Percentiles rank a stretch among this genome's conserved stretches.
Conservation (phyloP, 2,329 filamentous ascomycete species). For the Tolypocladium tropicale region DNA sequence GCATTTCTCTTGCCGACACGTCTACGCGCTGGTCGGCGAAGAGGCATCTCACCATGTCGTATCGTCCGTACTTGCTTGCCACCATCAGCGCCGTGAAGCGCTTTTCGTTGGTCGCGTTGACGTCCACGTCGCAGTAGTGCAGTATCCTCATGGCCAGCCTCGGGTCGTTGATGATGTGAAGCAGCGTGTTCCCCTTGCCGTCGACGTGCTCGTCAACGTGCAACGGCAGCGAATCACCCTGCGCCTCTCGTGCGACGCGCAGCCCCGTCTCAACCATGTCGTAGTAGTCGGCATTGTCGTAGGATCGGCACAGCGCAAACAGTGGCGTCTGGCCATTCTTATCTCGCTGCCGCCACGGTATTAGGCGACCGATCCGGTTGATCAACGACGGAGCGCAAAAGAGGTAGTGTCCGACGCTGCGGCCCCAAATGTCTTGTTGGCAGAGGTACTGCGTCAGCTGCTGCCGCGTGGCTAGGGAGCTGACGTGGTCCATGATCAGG, state of each 20-base stretch:
- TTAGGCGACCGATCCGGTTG: slow-evolving; percentile 58
- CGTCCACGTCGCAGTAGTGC: slow-evolving; percentile 81
- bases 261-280: slow-evolving; percentile 81
- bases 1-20: slow-evolving; percentile 68
- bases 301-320: slow-evolving; percentile 89
- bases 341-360: slow-evolving; percentile 86
- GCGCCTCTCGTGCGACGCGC: slow-evolving; percentile 59
- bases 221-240: slow-evolving; percentile 68
- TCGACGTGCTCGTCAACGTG: slow-evolving; percentile 92
- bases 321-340: slow-evolving; percentile 97
- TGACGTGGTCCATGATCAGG: slow-evolving; percentile 62
- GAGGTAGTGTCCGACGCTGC: slow-evolving; percentile 89
- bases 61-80: slow-evolving; percentile 92
- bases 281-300: slow-evolving; percentile 81
- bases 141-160: slow-evolving; percentile 67
- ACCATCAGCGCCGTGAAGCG: slow-evolving; percentile 95
- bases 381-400: slow-evolving; percentile 86
- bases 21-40: slow-evolving; percentile 87
- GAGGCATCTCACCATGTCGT: slow-evolving; percentile 82
- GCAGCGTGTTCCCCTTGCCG: slow-evolving; percentile 80
- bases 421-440: slow-evolving; percentile 71
- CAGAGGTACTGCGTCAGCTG: slow-evolving; percentile 59
- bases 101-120: slow-evolving; percentile 92
- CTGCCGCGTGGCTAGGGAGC: slow-evolving; percentile 42
- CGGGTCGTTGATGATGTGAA: slow-evolving; percentile 91